Conservation (phyloP, 1,284 basidiomycete genomes). For the Hemileia vastatrix region DNA sequence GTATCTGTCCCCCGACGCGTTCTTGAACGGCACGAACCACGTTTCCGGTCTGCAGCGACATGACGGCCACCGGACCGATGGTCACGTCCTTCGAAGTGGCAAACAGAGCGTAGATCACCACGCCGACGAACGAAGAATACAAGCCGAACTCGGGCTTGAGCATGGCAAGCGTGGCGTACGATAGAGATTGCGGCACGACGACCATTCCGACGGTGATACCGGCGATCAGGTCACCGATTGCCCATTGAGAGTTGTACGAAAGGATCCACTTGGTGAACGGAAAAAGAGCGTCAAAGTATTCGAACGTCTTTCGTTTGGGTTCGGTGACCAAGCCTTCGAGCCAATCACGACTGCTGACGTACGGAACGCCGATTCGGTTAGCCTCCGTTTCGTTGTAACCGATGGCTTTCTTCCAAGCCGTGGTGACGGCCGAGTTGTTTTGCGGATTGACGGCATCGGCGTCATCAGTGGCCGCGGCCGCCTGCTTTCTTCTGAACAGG, state of each 20-base stretch:
- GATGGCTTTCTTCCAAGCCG: too few species aligned
- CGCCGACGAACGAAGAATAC: conserved; percentile 10
- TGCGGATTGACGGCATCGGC: too few species aligned
- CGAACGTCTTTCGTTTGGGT: too few species aligned
- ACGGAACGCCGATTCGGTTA: too few species aligned
- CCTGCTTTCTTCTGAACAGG: too few species aligned
- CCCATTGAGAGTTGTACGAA: conserved; percentile 44
- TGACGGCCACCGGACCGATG: conserved; percentile 59
- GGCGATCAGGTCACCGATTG: conserved; percentile 44
- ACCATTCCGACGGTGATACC: conserved; percentile 46
- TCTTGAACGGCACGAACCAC: conserved; percentile 61
- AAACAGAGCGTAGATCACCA: conserved; percentile 34
- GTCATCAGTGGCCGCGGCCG: too few species aligned
- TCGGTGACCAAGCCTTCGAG: too few species aligned
- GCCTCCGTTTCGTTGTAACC: too few species aligned
- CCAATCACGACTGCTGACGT: too few species aligned
- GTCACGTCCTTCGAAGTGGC: conserved; percentile 45
- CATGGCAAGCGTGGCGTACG: conserved; percentile 39
- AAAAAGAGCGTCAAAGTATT: conserved; percentile 41
- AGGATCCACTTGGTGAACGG: conserved; percentile 44
- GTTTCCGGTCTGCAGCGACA: conserved; percentile 82
- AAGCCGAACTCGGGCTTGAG: conserved; percentile 38
- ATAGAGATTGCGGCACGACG: conserved; percentile 42
- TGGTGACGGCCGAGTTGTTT: too few species aligned
- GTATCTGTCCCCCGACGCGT: conserved; percentile 42